Percentiles rank a stretch among this genome's conserved stretches.
These are phyloP conservation scores for Solanum infundibuliforme DNA, from an alignment of 257 asterid species.

Conservation along the genomic window DNA sequence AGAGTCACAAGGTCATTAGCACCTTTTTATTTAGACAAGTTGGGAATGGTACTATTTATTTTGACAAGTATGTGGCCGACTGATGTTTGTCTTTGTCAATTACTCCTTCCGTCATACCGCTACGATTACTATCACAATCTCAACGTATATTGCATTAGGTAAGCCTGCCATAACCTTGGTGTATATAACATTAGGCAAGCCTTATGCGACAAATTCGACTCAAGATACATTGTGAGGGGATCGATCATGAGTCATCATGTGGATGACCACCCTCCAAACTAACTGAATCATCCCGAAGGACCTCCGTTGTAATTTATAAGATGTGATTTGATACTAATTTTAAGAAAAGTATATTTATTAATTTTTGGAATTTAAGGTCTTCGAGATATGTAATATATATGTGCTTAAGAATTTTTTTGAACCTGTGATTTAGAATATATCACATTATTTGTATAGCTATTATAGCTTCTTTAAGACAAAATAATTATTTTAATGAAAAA, in stretches of 20 bases:
- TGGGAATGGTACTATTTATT: no score
- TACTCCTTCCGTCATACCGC: background rate
- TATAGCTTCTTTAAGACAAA: no score
- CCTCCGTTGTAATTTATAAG: background rate
- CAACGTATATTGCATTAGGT: no score
- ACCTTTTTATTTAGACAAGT: background rate
- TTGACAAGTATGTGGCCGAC: background rate
- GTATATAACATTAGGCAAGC: no score
- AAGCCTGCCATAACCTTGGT: no score
- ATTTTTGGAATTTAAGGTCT: background rate
- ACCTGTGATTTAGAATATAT: no score
- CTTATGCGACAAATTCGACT: fast-evolving
- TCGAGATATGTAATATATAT: background rate
- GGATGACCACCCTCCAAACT: no score
- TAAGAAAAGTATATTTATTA: background rate
- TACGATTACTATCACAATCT: no score
- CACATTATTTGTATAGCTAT: no score
- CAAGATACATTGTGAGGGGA: no score
- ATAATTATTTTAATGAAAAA: no score
- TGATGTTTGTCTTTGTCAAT: background rate
- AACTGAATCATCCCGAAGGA: fast-evolving
- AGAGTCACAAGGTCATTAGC: background rate
- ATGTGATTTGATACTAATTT: background rate
- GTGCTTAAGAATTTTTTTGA: background rate
- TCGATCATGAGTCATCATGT: fast-evolving